Conservation (phyloP, 495 filamentous ascomycete species). For the Tetracladium setigerum region DNA sequence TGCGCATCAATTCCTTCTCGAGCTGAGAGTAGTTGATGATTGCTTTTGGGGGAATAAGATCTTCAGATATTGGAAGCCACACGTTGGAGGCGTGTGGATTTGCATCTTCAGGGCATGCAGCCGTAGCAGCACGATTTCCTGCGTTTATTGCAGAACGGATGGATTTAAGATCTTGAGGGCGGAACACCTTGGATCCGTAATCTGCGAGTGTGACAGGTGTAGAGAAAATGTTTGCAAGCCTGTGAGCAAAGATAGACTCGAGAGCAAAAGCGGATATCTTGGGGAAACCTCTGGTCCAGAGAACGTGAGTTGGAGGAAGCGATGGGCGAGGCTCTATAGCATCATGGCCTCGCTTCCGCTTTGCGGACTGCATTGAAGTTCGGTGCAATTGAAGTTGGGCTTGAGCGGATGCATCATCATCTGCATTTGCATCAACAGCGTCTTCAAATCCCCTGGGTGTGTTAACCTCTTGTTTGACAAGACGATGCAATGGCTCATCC, state of each 20-base stretch:
- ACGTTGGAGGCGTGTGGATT: constrained; percentile 41
- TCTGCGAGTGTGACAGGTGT: constrained; percentile 75
- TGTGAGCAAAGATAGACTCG: constrained; percentile 78
- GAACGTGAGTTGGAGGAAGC: constrained; percentile 47
- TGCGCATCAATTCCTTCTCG: constrained; percentile 91
- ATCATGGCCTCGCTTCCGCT: constrained; percentile 12
- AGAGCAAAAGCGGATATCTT: constrained; percentile 71
- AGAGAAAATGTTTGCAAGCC: constrained; percentile 81
- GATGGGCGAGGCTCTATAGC: constrained; percentile 24
- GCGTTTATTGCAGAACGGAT: constrained; percentile 72
- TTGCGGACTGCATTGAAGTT: not conserved
- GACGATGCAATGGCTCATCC: constrained; percentile 36
- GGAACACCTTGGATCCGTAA: constrained; percentile 79
- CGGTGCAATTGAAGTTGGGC: constrained; percentile 4
- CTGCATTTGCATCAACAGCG: constrained; percentile 40
- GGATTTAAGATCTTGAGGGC: constrained; percentile 81
- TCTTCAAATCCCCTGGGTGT: constrained; percentile 49
- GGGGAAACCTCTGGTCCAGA: constrained; percentile 70
- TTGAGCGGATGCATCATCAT: constrained; percentile 29
- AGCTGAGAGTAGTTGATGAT: constrained; percentile 94
- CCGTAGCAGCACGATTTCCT: constrained; percentile 66
- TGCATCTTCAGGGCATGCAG: constrained; percentile 39
- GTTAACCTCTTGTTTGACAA: constrained; percentile 61
- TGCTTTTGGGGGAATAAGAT: constrained; percentile 76
- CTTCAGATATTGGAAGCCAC: constrained; percentile 60